Percentiles rank a stretch among this genome's conserved stretches.
phyloP scores from a whole-genome alignment of 805 yeast species.

The Metschnikowia vanudenii region DNA sequence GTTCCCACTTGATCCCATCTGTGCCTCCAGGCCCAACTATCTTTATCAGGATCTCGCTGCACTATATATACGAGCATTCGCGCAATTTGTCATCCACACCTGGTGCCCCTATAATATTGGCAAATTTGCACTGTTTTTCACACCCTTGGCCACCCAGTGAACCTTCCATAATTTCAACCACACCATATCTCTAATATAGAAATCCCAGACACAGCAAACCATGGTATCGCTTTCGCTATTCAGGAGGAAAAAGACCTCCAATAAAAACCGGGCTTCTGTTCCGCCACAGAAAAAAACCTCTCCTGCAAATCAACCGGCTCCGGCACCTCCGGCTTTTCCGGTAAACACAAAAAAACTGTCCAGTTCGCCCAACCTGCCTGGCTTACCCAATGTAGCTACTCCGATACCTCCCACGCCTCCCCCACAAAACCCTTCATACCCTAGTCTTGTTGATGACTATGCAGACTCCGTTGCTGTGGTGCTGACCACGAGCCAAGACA shows the following conservation, averaged over 20 bases:
- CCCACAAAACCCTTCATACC: not conserved
- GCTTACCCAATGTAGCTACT: not conserved
- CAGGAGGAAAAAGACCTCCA: slow-evolving; percentile 5
- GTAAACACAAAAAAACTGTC: not conserved
- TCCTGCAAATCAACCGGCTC: not conserved
- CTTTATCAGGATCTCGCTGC: too few relatives aligned
- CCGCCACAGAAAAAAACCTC: not conserved
- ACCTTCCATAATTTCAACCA: too few relatives aligned
- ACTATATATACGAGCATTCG: too few relatives aligned
- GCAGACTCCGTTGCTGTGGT: slow-evolving; percentile 2
- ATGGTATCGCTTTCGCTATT: slow-evolving; percentile 13
- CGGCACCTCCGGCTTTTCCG: slow-evolving; percentile 2
- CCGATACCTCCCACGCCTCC: slow-evolving; percentile 4
- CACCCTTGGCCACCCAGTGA: too few relatives aligned
- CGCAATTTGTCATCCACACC: too few relatives aligned
- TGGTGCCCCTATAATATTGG: too few relatives aligned
- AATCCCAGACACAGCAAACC: too few relatives aligned
- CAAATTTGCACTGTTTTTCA: too few relatives aligned
- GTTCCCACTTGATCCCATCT: too few relatives aligned
- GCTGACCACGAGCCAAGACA: slow-evolving; percentile 4
- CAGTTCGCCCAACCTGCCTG: not conserved
- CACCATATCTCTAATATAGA: too few relatives aligned
- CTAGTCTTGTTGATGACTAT: slow-evolving; percentile 5
- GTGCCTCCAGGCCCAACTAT: too few relatives aligned
- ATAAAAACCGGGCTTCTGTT: not conserved